Percentiles rank a stretch among this genome's conserved stretches.
These are phyloP conservation scores for Plasmodium berghei DNA, from an alignment of 169 alveolate genomes.

Conservation along the genomic window DNA sequence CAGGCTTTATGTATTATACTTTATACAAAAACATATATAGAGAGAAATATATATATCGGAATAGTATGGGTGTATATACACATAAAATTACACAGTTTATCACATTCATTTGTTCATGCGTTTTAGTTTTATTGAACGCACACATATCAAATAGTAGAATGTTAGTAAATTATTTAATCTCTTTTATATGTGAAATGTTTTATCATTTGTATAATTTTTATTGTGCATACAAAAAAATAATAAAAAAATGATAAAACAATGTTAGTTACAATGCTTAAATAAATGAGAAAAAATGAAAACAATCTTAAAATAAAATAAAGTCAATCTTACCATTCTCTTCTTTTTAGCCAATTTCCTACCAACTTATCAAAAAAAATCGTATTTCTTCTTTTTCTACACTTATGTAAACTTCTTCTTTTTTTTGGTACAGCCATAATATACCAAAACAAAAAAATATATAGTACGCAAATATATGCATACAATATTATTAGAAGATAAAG, in stretches of 20 bases:
- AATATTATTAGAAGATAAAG: neutral
- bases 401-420: slow-evolving; percentile 80
- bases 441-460: slow-evolving; percentile 17
- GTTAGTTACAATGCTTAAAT: slow-evolving; percentile 40
- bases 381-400: slow-evolving; percentile 83
- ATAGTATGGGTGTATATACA: too few relatives aligned
- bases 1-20: too few relatives aligned
- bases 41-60: neutral
- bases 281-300: slow-evolving; percentile 34
- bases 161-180: too few relatives aligned
- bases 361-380: slow-evolving; percentile 85
- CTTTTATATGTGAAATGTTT: too few relatives aligned
- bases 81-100: too few relatives aligned
- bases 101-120: too few relatives aligned
- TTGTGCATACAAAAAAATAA: neutral
- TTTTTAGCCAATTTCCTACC: slow-evolving; percentile 84
- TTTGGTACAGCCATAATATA: slow-evolving; percentile 86
- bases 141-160: too few relatives aligned
- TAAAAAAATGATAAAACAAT: neutral
- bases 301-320: neutral
- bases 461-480: neutral
- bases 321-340: slow-evolving; percentile 82
- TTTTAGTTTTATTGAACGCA: too few relatives aligned
- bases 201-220: too few relatives aligned
- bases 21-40: neutral